phyloP scores from a whole-genome alignment of 2,329 filamentous ascomycete genomes.

The Penicillium sp. region DNA sequence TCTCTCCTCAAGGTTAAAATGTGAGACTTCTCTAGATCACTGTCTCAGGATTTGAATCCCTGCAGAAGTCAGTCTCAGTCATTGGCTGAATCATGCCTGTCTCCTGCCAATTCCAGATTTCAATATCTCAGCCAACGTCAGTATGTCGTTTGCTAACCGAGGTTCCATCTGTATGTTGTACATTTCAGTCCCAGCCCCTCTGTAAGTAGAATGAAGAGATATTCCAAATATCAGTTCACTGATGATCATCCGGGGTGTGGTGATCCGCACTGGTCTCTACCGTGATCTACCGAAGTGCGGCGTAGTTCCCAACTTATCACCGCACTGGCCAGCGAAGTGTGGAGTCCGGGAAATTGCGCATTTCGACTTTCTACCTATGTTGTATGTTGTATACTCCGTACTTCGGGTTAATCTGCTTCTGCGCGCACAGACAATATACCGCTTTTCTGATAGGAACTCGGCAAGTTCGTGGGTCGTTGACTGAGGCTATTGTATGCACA shows the following conservation, averaged over 20 bases:
- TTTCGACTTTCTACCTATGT: not conserved
- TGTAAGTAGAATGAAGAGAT: not conserved
- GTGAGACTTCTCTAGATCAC: not conserved
- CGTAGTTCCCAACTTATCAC: conserved; percentile 15
- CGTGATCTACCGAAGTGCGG: conserved; percentile 27
- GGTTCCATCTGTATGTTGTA: not conserved
- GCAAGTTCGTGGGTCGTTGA: conserved; percentile 9
- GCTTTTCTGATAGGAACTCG: conserved; percentile 6
- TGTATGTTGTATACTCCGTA: too few relatives aligned
- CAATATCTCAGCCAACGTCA: not conserved
- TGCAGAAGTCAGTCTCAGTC: conserved; percentile 5
- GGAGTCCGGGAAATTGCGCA: conserved; percentile 16
- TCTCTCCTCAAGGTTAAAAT: not conserved
- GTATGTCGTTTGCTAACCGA: not conserved
- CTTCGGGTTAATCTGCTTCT: too few relatives aligned
- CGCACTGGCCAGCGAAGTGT: conserved; percentile 18
- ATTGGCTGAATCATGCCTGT: not conserved
- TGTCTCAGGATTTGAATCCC: conserved; percentile 18
- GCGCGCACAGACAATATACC: conserved; percentile 19
- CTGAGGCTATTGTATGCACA: not conserved
- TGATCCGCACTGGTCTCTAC: conserved; percentile 7
- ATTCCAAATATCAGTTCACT: not conserved
- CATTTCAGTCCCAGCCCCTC: not conserved
- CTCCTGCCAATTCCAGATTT: not conserved
- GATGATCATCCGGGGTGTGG: conserved; percentile 15